phyloP scores from a whole-genome alignment of 78 protist genomes.

The Monocercomonoides exilis region DNA sequence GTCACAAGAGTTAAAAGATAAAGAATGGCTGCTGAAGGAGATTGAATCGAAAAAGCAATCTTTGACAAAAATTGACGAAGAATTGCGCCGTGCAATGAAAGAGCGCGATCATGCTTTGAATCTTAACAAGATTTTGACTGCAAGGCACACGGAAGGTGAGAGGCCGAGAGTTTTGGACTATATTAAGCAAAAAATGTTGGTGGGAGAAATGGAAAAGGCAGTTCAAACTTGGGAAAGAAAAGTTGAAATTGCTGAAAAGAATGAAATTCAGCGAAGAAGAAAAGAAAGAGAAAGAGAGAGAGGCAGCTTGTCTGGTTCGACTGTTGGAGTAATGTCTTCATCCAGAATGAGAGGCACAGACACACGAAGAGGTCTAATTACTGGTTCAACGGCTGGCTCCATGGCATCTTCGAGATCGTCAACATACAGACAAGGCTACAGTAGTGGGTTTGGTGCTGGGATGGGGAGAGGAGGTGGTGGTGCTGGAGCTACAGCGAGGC shows the following conservation, averaged over 20 bases:
- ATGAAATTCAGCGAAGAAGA: no score
- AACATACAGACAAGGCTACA: no score
- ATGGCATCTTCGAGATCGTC: no score
- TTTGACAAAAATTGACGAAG: neutral
- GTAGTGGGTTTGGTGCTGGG: no score
- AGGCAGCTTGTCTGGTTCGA: no score
- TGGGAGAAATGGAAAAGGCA: neutral
- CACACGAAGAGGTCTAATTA: no score
- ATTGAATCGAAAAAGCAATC: neutral
- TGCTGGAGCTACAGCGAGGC: no score
- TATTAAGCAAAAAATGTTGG: neutral
- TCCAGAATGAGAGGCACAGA: no score
- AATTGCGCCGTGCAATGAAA: neutral
- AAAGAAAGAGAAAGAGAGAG: no score
- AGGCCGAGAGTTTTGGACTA: neutral
- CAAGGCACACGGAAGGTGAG: neutral
- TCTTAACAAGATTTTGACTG: neutral
- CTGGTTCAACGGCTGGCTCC: no score
- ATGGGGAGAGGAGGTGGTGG: no score
- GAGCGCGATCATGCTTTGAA: neutral
- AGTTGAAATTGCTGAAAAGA: neutral
- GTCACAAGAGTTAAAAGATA: neutral
- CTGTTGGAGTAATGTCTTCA: no score
- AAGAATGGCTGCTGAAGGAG: neutral
- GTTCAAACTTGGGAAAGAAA: neutral